A percentile compares a stretch with the other conserved stretches of the same genome.
phyloP scores from a whole-genome alignment of 108 stramenopile species.

The Parmales sp. region DNA sequence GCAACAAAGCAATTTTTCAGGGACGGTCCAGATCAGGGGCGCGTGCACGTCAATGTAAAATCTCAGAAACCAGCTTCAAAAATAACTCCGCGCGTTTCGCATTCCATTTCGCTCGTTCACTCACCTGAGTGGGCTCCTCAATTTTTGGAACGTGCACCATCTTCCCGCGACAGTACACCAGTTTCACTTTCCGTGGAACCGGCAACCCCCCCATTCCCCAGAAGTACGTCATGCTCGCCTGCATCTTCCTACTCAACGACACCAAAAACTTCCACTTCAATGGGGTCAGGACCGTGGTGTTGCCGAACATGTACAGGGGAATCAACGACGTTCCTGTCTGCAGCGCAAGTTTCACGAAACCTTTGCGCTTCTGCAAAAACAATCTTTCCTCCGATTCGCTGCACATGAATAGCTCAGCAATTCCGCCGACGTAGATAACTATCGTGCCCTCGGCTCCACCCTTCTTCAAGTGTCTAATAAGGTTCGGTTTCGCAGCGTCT shows the following conservation, averaged over 20 bases:
- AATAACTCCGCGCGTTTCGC: too few species aligned
- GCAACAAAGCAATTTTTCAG: too few species aligned
- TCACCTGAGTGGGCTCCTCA: slow-evolving; percentile 42
- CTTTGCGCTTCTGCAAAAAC: slow-evolving; percentile 54
- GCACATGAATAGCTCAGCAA: slow-evolving; percentile 71
- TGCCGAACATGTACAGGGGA: slow-evolving; percentile 68
- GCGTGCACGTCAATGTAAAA: too few species aligned
- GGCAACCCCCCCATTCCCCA: slow-evolving; percentile 67
- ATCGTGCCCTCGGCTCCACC: slow-evolving; percentile 29
- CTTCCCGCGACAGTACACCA: slow-evolving; percentile 50
- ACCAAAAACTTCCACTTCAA: slow-evolving; percentile 45
- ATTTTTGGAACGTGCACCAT: slow-evolving; percentile 54
- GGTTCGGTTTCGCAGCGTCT: slow-evolving; percentile 36
- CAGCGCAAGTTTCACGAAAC: slow-evolving; percentile 69
- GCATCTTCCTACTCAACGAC: slow-evolving; percentile 48
- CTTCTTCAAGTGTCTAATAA: slow-evolving; percentile 27
- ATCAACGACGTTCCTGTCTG: slow-evolving; percentile 58
- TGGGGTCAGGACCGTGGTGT: slow-evolving; percentile 47
- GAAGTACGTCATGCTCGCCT: slow-evolving; percentile 52
- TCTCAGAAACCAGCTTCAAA: too few species aligned
- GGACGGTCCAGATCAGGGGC: too few species aligned
- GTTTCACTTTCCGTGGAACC: slow-evolving; percentile 53
- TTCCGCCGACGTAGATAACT: slow-evolving; percentile 66
- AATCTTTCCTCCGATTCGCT: slow-evolving; percentile 47
- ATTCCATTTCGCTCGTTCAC: too few species aligned